phyloP scores from a whole-genome alignment of 306 rosid genomes.

The Dicorynia guianensis region DNA sequence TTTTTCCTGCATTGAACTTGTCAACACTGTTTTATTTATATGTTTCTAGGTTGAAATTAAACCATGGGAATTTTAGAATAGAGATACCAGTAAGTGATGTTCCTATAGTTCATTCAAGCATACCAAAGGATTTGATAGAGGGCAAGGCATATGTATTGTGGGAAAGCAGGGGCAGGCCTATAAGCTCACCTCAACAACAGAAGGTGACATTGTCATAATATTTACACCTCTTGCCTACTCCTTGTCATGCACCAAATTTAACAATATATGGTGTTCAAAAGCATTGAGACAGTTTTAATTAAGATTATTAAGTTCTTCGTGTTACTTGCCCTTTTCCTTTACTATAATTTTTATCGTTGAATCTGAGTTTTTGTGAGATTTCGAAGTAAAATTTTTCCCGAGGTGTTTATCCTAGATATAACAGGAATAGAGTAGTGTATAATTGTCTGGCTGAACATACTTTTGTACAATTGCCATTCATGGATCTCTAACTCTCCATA shows the following conservation, averaged over 20 bases:
- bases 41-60: conserved; percentile 43
- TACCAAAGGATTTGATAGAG: conserved; percentile 39
- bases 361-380: conserved; percentile 1
- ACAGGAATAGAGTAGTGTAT: background rate
- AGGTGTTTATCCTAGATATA: background rate
- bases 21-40: background rate
- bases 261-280: background rate
- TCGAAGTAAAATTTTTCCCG: background rate
- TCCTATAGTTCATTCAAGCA: conserved; percentile 11
- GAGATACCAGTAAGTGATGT: conserved; percentile 44
- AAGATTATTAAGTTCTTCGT: background rate
- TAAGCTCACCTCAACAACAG: conserved; percentile 41
- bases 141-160: conserved; percentile 29
- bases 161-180: conserved; percentile 43
- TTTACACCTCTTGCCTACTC: background rate
- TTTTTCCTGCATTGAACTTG: background rate
- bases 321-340: background rate
- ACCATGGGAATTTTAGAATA: conserved; percentile 47
- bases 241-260: background rate
- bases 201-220: conserved; percentile 31
- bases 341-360: background rate
- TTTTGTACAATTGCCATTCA: background rate
- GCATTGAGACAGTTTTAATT: background rate
- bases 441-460: conserved; percentile 1
- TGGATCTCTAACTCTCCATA: background rate